Evolutionary conservation across 352 stramenopile species (phyloP), one percentile per base, ranked within the genome.

Genomic region (Phytopythium helicoides): DNA sequence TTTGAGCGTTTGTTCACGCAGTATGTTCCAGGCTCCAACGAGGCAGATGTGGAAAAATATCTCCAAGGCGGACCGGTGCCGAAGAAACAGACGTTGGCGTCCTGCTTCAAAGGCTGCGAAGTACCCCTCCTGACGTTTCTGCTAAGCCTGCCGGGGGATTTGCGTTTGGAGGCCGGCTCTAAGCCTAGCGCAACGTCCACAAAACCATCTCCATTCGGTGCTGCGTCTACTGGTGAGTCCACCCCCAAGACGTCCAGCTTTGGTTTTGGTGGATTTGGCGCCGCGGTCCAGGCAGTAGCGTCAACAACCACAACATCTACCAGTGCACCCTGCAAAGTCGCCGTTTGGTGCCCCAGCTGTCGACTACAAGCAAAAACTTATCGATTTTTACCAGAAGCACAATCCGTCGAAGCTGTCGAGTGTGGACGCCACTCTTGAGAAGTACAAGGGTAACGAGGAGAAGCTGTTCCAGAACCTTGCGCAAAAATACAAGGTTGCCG

Each of bases 301-400:
- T 47, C 66, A 19, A 47, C 58, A 2, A 33, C 56, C 14, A 35
- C 56, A 21, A 35, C 51, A 3, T 42, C 54, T 38, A 40, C 35
- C 7, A 33, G 46, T 40, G 22, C 42, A 2, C 31, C 46, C 3
- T 41, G 46, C 19, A n/a, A 15, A 22, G 28, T 70, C 71, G 40
- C 56, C 64, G 16, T 89, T 89, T 36, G 65, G 75, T 0, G 63
- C 70, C 10, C 53, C 71, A 49, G 16, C 65, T 88, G 37, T 33
- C 5, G 9, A 9, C 9, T 9, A 33, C 5, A 33, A 9, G 9
- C 28, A 33, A 9, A 33, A 68, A 35, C 45, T 98, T n/a, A 71
- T 92, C 35, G 83, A 82, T 22, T 98, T 98, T 59, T 98, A 97
- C 66, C 64, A 88, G 36, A 85, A 96, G 51, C 69, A 97, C 65